Evolutionary conservation across 495 filamentous ascomycete species (phyloP).

Genomic region (Ramalina peruviana): DNA sequence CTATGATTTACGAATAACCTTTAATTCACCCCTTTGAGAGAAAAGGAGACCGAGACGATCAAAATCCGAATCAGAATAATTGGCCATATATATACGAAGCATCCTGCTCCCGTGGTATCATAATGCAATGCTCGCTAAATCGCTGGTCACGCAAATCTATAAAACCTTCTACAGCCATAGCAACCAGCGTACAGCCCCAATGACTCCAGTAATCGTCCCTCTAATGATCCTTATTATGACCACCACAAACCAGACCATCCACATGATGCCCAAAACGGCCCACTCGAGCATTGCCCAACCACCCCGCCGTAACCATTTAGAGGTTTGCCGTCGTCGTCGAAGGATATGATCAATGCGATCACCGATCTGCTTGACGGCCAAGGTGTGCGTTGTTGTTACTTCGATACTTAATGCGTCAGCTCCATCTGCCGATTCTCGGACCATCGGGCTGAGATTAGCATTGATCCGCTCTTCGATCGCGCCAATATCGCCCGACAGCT

Average conservation of each 20-base stretch:
- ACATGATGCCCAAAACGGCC: conserved; percentile 65
- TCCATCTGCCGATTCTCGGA: conserved; percentile 53
- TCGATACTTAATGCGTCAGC: conserved; percentile 63
- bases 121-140: conserved; percentile 15
- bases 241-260: conserved; percentile 73
- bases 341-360: conserved; percentile 68
- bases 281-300: conserved; percentile 67
- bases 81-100: too few relatives aligned
- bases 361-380: conserved; percentile 61
- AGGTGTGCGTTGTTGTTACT: conserved; percentile 55
- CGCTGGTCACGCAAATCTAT: conserved; percentile 5
- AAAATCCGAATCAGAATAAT: too few relatives aligned
- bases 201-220: conserved; percentile 41
- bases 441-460: conserved; percentile 46
- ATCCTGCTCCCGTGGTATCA: conserved; percentile 1
- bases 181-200: conserved; percentile 54
- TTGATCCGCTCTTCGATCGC: conserved; percentile 36
- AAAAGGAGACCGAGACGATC: too few relatives aligned
- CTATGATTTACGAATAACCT: too few relatives aligned
- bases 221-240: conserved; percentile 50
- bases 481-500: conserved; percentile 33
- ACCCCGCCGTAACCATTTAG: conserved; percentile 54
- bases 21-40: too few relatives aligned
- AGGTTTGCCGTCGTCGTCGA: conserved; percentile 47
- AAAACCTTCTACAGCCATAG: conserved; percentile 44